These are phyloP conservation scores for Raffaelea albimanens DNA, from an alignment of 2,329 filamentous ascomycete species.

Conservation along the genomic window DNA sequence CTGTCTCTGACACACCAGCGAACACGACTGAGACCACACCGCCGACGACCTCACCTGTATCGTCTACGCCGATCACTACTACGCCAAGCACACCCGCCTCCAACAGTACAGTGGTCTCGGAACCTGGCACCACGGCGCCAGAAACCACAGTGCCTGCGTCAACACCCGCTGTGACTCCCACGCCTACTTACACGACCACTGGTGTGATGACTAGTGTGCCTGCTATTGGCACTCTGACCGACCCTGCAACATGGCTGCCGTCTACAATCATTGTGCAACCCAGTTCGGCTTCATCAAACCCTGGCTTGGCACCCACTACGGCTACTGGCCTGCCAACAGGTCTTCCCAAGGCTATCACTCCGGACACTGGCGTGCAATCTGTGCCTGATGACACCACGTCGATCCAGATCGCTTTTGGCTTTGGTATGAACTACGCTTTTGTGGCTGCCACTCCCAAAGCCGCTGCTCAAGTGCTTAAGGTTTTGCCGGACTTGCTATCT, in stretches of 20 bases:
- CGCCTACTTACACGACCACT: not conserved
- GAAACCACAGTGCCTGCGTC: too few relatives aligned
- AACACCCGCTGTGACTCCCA: not conserved
- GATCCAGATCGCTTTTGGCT: slow-evolving; percentile 79
- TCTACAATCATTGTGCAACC: slow-evolving; percentile 51
- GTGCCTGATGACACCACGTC: slow-evolving; percentile 56
- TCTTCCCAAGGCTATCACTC: slow-evolving; percentile 68
- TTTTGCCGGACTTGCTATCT: slow-evolving; percentile 61
- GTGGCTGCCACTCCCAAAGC: slow-evolving; percentile 63
- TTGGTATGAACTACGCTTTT: slow-evolving; percentile 74
- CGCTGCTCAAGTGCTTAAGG: slow-evolving; percentile 76
- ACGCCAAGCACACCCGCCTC: too few relatives aligned
- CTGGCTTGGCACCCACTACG: slow-evolving; percentile 29
- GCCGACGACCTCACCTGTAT: too few relatives aligned
- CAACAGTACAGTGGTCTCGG: not conserved
- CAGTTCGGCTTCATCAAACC: slow-evolving; percentile 30
- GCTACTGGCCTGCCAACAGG: slow-evolving; percentile 50
- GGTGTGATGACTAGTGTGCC: not conserved
- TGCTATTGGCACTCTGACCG: not conserved
- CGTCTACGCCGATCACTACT: too few relatives aligned
- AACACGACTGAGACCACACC: too few relatives aligned
- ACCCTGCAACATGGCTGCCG: slow-evolving; percentile 35
- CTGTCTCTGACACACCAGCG: too few relatives aligned
- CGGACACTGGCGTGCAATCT: slow-evolving; percentile 43
- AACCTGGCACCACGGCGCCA: not conserved